Evolutionary conservation across 805 yeast genomes (phyloP), one percentile per base, ranked within the genome.

Genomic region (Yamadazyma philogaea): DNA sequence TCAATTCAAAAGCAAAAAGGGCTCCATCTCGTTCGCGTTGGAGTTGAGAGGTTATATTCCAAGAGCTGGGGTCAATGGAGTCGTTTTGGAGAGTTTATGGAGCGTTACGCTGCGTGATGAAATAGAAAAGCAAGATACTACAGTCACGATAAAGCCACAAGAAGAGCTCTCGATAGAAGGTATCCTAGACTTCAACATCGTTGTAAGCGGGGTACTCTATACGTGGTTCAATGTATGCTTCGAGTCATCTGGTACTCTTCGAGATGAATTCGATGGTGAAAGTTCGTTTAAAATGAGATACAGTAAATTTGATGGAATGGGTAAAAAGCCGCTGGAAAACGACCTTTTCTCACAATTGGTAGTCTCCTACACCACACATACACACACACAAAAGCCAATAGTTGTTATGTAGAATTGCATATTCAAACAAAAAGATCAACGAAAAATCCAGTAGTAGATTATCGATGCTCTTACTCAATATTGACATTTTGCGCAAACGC

Each of bases 141-240:
- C 38, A 22, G 5, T 42, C 10, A 20, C 16, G 2, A 11, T 36
- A 4, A n/a, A 16, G 6, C 39, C 39, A 8, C 10, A 24, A 26
- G 7, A n/a, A 22, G 22, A 12, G 11, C 12, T 28, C 7, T 16
- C 8, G 6, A 5, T 34, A 22, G 17, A 20, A 5, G 31, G 37
- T 1, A 40, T 43, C 15, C 44, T 42, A 17, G 63, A 60, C 28
- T 19, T 57, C 18, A 40, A 50, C 15, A 16, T 61, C 1, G 42
- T 49, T 4, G 32, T 54, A 2, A 52, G 47, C 26, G 47, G 42
- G 5, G 48, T 49, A 37, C 53, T 61, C 11, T 64, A 53, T 44
- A 42, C 53, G 16, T 66, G 71, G 70, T 58, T 64, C 43, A 61
- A 63, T 38, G 27, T 44, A 14, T 16, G 10, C 18, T 30, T 30